A percentile compares a stretch with the other conserved stretches of the same genome.
phyloP scores from a whole-genome alignment of 2,329 filamentous ascomycete genomes.

The Apiospora koreana region DNA sequence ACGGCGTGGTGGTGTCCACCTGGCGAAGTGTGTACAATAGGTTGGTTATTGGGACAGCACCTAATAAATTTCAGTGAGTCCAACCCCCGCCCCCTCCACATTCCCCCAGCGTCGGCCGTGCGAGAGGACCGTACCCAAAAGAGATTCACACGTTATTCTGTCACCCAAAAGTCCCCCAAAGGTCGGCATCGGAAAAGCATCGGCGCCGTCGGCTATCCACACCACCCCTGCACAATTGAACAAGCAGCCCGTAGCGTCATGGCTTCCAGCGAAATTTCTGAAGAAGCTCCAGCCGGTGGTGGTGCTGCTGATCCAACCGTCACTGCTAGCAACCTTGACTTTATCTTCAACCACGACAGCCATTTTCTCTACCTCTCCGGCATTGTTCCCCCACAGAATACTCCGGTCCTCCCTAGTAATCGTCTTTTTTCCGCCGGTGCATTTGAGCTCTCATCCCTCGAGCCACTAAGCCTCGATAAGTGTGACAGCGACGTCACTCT shows the following conservation, averaged over 20 bases:
- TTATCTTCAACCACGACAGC: conserved; percentile 1
- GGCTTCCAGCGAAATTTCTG: conserved; percentile 12
- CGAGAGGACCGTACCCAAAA: neutral
- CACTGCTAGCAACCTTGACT: neutral
- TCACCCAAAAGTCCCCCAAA: neutral
- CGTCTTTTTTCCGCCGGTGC: neutral
- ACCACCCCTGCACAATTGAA: neutral
- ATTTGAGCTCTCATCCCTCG: neutral
- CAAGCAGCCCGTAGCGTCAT: conserved; percentile 2
- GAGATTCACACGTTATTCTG: neutral
- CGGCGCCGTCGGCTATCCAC: neutral
- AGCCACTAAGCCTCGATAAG: neutral
- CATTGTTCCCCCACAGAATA: neutral
- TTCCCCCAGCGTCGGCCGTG: no score
- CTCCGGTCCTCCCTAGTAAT: neutral
- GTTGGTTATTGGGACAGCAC: no score
- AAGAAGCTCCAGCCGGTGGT: conserved; percentile 3
- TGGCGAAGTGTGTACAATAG: neutral
- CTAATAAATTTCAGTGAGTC: neutral
- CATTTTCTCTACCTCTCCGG: neutral
- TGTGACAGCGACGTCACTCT: neutral
- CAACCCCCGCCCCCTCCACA: no score
- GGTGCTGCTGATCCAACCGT: neutral
- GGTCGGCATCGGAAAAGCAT: conserved; percentile 1
- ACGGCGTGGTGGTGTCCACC: neutral